Evolutionary conservation across 257 asterid genomes (phyloP), one percentile per base, ranked within the genome.

Genomic region (Gentiana dahurica): DNA sequence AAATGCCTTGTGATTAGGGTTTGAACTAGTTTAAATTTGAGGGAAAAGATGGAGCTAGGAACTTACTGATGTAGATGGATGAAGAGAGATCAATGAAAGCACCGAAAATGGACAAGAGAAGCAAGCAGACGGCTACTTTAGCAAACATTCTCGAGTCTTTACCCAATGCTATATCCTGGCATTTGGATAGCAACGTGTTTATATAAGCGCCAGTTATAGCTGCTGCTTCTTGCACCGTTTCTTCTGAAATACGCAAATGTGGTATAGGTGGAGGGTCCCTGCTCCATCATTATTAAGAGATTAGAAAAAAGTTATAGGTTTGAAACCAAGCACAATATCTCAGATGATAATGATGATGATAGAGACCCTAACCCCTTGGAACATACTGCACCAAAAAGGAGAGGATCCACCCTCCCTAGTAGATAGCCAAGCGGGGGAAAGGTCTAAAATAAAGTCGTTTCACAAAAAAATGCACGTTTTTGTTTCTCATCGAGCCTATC

Each of bases 241-340:
- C 96, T 60, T 87, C 96, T 4, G 95, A 79, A 60, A 87, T 77
- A 72, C 65, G 57, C 65, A 90, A 54, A 76, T 76, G 89, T 9
- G 96, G 98, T 53, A 91, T 71, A 53, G 92, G 83, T 3, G 98
- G 96, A 59, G 94, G 71, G 15, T 95, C 94, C 70, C 96, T 91
- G 84, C 66, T 68, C 49, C 73, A 55, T 13, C 49, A 38, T 51
- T 36, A 64, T 37, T 51, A 4, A 2, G 44, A 5, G 24, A 9
- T 34, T 5, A 36, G 13, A 15, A 38, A 12, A 35, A n/a, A 41
- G 43, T 15, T 45, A 34, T 54, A 33, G 13, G 38, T 4, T 44
- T 41, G 46, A 41, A 24, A 11, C 1, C 35, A 34, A 35, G 35
- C 39, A 53, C 41, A 12, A 53, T 6, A 34, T 7, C 5, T 41